These are phyloP conservation scores for Xylariaceae sp. DNA, from an alignment of 2,329 filamentous ascomycete species.

Conservation along the genomic window DNA sequence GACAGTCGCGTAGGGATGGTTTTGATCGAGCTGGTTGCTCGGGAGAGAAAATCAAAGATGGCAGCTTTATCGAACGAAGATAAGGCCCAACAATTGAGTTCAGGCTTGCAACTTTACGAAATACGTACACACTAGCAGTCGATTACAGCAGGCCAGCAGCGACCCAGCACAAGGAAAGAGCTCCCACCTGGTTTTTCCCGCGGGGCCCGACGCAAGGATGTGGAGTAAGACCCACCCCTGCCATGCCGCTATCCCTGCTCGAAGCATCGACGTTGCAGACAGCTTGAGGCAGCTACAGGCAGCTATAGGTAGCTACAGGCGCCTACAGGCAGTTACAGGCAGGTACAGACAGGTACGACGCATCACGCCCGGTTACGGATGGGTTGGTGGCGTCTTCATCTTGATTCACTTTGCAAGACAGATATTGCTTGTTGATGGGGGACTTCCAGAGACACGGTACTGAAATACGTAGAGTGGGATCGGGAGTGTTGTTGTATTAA, in stretches of 20 bases:
- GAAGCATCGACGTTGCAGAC: not conserved
- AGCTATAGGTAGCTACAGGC: too few relatives aligned
- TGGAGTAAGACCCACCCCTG: not conserved
- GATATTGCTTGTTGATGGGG: not conserved
- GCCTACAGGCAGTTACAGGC: too few relatives aligned
- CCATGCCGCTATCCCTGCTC: not conserved
- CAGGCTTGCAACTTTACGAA: slow-evolving; percentile 3
- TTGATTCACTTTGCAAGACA: not conserved
- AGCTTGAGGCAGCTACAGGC: not conserved
- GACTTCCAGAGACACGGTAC: not conserved
- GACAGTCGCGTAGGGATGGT: too few relatives aligned
- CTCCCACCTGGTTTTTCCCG: slow-evolving; percentile 11
- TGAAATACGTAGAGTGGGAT: too few relatives aligned
- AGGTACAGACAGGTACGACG: too few relatives aligned
- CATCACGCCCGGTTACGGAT: not conserved
- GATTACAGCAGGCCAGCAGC: not conserved
- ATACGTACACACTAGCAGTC: not conserved
- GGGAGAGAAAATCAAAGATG: not conserved
- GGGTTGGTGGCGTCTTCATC: not conserved
- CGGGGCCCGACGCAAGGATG: slow-evolving; percentile 11
- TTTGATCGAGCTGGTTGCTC: not conserved
- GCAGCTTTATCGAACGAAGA: slow-evolving; percentile 1
- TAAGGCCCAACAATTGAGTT: slow-evolving; percentile 32
- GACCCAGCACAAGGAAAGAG: not conserved
- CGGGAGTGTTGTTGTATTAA: too few relatives aligned